Conservation (phyloP, 768 basidiomycete genomes). For the Mycena galericulata region DNA sequence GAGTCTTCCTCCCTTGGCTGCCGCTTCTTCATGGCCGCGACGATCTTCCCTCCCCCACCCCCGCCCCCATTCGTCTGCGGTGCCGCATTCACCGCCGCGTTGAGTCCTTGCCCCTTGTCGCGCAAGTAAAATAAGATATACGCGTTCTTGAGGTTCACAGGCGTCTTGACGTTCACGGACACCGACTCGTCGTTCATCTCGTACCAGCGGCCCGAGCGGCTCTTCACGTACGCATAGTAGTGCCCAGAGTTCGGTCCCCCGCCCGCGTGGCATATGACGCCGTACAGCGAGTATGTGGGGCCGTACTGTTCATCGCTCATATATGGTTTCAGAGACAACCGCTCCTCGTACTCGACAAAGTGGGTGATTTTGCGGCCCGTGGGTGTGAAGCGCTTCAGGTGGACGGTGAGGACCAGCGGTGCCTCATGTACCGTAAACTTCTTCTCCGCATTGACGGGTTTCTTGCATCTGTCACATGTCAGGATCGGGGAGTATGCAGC, state of each 20-base stretch:
- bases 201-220: conserved; percentile 79
- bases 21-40: conserved; percentile 64
- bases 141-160: conserved; percentile 80
- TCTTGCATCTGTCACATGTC: conserved; percentile 79
- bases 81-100: conserved; percentile 65
- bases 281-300: conserved; percentile 88
- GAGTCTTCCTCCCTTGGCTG: conserved; percentile 56
- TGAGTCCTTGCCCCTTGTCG: conserved; percentile 79
- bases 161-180: conserved; percentile 52
- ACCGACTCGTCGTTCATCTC: conserved; percentile 96
- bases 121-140: conserved; percentile 95
- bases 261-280: conserved; percentile 93
- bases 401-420: conserved; percentile 89
- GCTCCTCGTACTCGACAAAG: conserved; percentile 81
- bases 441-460: conserved; percentile 90
- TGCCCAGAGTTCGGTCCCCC: conserved; percentile 95
- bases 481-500: background rate
- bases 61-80: conserved; percentile 24
- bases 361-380: conserved; percentile 89
- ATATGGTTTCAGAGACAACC: conserved; percentile 74
- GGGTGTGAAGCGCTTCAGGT: conserved; percentile 95
- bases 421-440: conserved; percentile 90
- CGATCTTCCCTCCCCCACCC: conserved; percentile 48
- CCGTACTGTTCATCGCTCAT: conserved; percentile 88
- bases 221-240: conserved; percentile 89